A percentile compares a stretch with the other conserved stretches of the same genome.
Conservation (phyloP, 805 yeast genomes). For the Lachancea meyersii region DNA sequence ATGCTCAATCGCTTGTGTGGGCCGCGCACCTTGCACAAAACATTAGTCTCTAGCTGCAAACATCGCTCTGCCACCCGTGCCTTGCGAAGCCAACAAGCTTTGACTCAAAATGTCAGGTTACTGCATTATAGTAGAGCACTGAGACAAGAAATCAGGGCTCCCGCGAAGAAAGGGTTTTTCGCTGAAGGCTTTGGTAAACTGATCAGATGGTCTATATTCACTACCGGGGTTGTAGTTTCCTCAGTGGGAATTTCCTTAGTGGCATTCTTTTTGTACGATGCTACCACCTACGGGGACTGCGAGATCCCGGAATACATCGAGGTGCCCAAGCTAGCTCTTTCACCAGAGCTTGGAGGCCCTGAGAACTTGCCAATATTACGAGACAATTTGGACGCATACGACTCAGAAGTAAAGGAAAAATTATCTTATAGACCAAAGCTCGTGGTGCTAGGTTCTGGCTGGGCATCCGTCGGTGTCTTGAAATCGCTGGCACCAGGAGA, state of each 20-base stretch:
- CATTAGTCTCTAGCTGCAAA: conserved; percentile 1
- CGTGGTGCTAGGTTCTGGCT: conserved; percentile 62
- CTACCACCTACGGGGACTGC: conserved; percentile 51
- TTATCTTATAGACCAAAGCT: conserved; percentile 46
- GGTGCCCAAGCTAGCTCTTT: conserved; percentile 47
- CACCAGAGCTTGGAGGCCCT: conserved; percentile 61
- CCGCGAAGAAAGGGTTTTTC: conserved; percentile 1
- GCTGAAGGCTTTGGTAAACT: conserved; percentile 28
- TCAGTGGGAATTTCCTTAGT: conserved; percentile 38
- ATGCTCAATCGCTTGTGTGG: conserved; percentile 6
- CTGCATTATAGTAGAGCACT: conserved; percentile 1
- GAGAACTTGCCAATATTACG: conserved; percentile 60
- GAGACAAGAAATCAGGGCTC: not conserved
- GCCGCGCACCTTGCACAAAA: not conserved
- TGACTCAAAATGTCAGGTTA: not conserved
- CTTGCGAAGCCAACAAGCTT: not conserved
- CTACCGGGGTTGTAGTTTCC: conserved; percentile 40
- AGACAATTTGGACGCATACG: conserved; percentile 52
- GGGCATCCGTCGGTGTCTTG: conserved; percentile 62
- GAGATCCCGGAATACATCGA: conserved; percentile 39
- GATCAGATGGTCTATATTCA: conserved; percentile 32
- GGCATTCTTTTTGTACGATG: conserved; percentile 57
- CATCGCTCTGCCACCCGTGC: not conserved
- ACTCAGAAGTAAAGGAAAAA: conserved; percentile 42
- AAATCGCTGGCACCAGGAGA: conserved; percentile 46